Conservation (phyloP, 1,284 basidiomycete genomes). For the Mycocalia duriaeana region DNA sequence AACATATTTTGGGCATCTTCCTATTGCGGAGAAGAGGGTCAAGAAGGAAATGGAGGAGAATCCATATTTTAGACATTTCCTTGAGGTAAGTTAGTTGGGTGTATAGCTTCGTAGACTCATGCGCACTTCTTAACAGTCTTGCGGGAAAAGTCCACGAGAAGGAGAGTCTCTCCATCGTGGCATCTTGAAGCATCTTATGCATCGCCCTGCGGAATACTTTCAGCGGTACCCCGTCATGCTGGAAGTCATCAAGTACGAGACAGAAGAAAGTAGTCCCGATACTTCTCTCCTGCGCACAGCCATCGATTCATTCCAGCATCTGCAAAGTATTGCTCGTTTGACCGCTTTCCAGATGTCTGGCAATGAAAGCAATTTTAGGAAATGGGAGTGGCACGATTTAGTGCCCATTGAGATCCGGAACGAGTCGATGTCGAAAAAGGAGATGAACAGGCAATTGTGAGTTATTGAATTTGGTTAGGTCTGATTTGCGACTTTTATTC, state of each 20-base stretch:
- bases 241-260: constrained; percentile 81
- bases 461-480: constrained; percentile 24
- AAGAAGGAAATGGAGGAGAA: constrained; percentile 82
- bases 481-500: not conserved
- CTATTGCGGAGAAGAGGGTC: constrained; percentile 78
- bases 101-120: not conserved
- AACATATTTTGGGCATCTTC: constrained; percentile 78
- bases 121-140: constrained; percentile 36
- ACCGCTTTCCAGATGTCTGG: constrained; percentile 85
- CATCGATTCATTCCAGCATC: constrained; percentile 70
- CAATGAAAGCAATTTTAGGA: constrained; percentile 69
- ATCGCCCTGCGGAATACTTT: constrained; percentile 82
- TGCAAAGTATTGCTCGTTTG: constrained; percentile 74
- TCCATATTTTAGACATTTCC: constrained; percentile 73
- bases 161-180: constrained; percentile 65
- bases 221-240: constrained; percentile 87
- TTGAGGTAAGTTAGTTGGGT: constrained; percentile 57
- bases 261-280: constrained; percentile 75
- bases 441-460: constrained; percentile 84
- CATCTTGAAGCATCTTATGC: constrained; percentile 87
- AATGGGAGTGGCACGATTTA: constrained; percentile 87
- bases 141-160: constrained; percentile 46
- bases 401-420: constrained; percentile 70
- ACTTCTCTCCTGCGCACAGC: constrained; percentile 75
- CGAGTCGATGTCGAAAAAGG: constrained; percentile 67